A percentile compares a stretch with the other conserved stretches of the same genome.
Conservation (phyloP, 768 basidiomycete genomes). For the Hericium erinaceus region DNA sequence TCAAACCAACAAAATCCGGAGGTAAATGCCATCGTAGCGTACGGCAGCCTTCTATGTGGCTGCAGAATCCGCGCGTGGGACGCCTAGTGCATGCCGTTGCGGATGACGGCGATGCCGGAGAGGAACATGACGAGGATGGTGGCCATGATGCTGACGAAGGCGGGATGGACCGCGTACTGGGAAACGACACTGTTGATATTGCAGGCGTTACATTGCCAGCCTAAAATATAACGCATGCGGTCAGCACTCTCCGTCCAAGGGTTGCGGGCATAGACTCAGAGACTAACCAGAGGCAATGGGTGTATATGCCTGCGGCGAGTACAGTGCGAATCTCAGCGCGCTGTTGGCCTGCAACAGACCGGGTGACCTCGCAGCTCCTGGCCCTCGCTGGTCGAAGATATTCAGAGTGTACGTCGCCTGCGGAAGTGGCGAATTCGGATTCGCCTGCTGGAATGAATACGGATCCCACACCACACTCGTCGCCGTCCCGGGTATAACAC, state of each 20-base stretch:
- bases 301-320: conserved; percentile 68
- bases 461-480: conserved; percentile 76
- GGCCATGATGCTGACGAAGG: conserved; percentile 42
- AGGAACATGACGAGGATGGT: conserved; percentile 56
- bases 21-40: too few relatives aligned
- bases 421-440: conserved; percentile 59
- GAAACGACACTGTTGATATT: conserved; percentile 28
- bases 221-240: conserved; percentile 20
- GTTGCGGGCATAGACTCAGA: background rate
- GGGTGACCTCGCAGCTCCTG: conserved; percentile 42
- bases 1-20: background rate
- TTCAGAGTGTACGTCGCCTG: conserved; percentile 69
- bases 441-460: conserved; percentile 58
- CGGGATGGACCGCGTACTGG: conserved; percentile 37
- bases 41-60: too few relatives aligned
- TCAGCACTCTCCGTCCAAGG: background rate
- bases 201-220: conserved; percentile 49
- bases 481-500: conserved; percentile 60
- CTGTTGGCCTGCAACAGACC: conserved; percentile 66
- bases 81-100: conserved; percentile 22
- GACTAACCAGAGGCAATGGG: conserved; percentile 43
- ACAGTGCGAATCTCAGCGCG: conserved; percentile 73
- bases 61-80: background rate
- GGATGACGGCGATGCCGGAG: conserved; percentile 53
- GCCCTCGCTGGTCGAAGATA: conserved; percentile 77